Evolutionary conservation across 371 early-diverging fungal species (phyloP).

Genomic region (Fennellomyces sp.): DNA sequence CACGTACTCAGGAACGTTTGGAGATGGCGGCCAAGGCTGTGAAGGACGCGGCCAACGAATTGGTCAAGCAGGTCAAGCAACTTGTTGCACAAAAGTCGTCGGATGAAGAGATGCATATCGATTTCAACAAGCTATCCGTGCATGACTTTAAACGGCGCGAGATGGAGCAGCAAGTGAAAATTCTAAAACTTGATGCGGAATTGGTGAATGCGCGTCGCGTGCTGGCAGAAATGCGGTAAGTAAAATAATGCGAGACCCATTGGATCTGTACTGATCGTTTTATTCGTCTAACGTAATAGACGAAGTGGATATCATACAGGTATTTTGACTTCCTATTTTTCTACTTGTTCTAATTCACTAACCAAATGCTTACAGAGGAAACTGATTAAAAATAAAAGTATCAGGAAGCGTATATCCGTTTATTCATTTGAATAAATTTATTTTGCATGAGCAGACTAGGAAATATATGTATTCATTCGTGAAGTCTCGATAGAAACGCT

Average conservation of each 20-base stretch:
- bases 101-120: constrained; percentile 55
- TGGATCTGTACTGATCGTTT: too few species aligned
- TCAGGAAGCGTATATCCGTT: too few species aligned
- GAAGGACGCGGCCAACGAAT: constrained; percentile 85
- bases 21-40: constrained; percentile 94
- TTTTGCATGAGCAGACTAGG: too few species aligned
- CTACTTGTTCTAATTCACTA: not conserved
- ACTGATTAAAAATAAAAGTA: too few species aligned
- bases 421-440: too few species aligned
- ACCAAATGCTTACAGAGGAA: constrained; percentile 26
- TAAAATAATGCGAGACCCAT: not conserved
- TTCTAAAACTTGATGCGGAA: constrained; percentile 93
- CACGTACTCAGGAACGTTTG: constrained; percentile 88
- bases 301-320: constrained; percentile 53
- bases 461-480: too few species aligned
- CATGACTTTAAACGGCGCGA: constrained; percentile 95
- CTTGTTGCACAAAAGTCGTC: constrained; percentile 73
- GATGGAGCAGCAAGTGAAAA: constrained; percentile 97
- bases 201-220: constrained; percentile 83
- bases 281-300: constrained; percentile 20
- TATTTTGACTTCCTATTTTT: constrained; percentile 6
- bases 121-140: constrained; percentile 77
- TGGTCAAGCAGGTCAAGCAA: constrained; percentile 91
- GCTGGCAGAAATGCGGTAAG: constrained; percentile 86
- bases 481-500: too few species aligned